Evolutionary conservation across 164 flowering plant species (phyloP).

Genomic region (Berberis thunbergii): DNA sequence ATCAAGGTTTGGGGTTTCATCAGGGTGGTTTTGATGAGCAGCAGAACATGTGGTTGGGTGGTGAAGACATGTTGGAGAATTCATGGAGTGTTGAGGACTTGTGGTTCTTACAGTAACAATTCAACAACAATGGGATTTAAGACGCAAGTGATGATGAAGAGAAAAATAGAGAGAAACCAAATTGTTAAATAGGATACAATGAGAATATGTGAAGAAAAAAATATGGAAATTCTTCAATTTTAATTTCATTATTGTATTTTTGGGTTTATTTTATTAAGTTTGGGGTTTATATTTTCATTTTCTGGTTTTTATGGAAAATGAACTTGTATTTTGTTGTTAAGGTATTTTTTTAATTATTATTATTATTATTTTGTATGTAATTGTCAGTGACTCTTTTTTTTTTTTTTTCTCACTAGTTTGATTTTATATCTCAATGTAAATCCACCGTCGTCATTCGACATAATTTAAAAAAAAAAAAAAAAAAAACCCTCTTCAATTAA

Average conservation of each 20-base stretch:
- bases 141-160: too few relatives aligned
- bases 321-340: too few relatives aligned
- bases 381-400: too few relatives aligned
- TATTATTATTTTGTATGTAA: too few relatives aligned
- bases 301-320: not conserved
- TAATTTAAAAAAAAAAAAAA: too few relatives aligned
- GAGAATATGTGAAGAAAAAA: slow-evolving; percentile 13
- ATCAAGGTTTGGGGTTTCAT: slow-evolving; percentile 12
- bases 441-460: too few relatives aligned
- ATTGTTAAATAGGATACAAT: slow-evolving; percentile 10
- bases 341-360: too few relatives aligned
- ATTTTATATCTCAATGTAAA: too few relatives aligned
- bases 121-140: slow-evolving; percentile 6
- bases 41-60: slow-evolving; percentile 21
- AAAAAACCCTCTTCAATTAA: not conserved
- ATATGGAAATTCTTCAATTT: slow-evolving; percentile 14
- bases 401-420: too few relatives aligned
- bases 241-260: slow-evolving; percentile 1
- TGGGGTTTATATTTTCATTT: not conserved
- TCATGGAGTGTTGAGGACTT: slow-evolving; percentile 60
- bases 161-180: too few relatives aligned
- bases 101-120: slow-evolving; percentile 48
- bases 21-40: slow-evolving; percentile 1
- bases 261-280: too few relatives aligned
- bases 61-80: slow-evolving; percentile 34